Evolutionary conservation across 2,329 filamentous ascomycete genomes (phyloP), one percentile per base, ranked within the genome.

Genomic region (Botryosphaeria dothidea): DNA sequence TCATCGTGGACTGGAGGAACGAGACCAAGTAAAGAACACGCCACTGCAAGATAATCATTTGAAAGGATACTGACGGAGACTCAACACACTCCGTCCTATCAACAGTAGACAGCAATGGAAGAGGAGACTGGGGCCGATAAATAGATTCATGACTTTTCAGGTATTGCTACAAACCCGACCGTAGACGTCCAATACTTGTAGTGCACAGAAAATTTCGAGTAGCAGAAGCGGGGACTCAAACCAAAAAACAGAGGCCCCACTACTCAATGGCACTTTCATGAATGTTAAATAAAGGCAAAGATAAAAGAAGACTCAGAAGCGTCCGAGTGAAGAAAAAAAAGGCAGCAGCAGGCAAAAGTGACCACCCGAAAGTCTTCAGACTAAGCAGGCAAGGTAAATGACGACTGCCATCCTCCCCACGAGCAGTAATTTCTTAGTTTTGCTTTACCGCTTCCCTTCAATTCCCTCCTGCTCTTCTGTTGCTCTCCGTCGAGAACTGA

Each of bases 141-240:
- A 58, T 58, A 58, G 25, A 57, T 38, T 58, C 54, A 45, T 45
- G 23, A 31, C 54, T 58, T 58, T 58, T 58, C 25, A 29, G 15
- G 23, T 58, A 45, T 58, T 58, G 54, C 54, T 58, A 58, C 54
- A 45, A 29, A 31, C 54, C 25, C 36, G 25, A 29, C 45, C 25
- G 38, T 43, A 36, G 23, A 38, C 29, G 15, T 45, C 25, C 17
- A 19, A 52, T 52, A 15, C 6, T 13, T 34, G 8, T 45, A 41
- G 27, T 21, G 21, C 6, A 21, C 21, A 54, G 31, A 23, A 34
- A 36, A 54, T 15, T 21, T 7, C n/a, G 7, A 41, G 46, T 7
- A 63, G 61, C 11, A 43, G 48, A 43, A 63, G 27, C 19, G 2
- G 23, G 61, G 34, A 51, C 25, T 43, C 27, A 15, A 23, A n/a